Evolutionary conservation across 2,329 filamentous ascomycete genomes (phyloP), one percentile per base, ranked within the genome.

Genomic region (Exophiala viscosa): DNA sequence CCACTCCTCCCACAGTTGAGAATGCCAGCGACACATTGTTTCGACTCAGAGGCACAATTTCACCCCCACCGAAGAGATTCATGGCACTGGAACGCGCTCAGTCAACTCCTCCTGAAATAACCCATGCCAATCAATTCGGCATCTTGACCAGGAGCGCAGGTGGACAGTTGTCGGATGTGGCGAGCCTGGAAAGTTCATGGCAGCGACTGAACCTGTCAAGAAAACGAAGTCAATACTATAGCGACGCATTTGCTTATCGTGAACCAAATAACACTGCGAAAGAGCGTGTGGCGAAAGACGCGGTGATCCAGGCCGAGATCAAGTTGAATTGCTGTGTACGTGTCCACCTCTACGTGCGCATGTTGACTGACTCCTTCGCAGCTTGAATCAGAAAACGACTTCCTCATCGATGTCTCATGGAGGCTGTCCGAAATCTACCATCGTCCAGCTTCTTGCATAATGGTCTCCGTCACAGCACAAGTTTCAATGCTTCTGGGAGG

Each of bases 351-450:
- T 20, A 40, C 49, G 23, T 48, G 32, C 40, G 15, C 41, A 45
- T 38, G 15, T 14, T 38, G 5, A 45, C 58, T 68, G 52, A 69
- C 49, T 17, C 18, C 9, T 7, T 14, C 15, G 10, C 54, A 68
- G 64, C 60, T 90, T 83, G 81, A 91, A 63, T 80, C 85, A 60
- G 86, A 92, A 65, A 85, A 91, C 62, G 86, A 84, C 7, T 82
- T 93, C 59, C 83, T 90, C 45, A 87, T 83, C 9, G 83, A 87
- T 63, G 76, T 95, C 14, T 86, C 87, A 3, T 81, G 84, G 59
- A 81, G 85, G 57, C 76, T 96, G 13, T 86, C 88, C 1, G 78
- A 81, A 54, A 82, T 89, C 42, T 96, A 90, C 66, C 83, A 86
- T 55, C 82, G 88, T 23, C 83, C 88, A 2, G 79, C 88, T 51